phyloP scores from a whole-genome alignment of 129 eudicot species.

The Logfia minima region DNA sequence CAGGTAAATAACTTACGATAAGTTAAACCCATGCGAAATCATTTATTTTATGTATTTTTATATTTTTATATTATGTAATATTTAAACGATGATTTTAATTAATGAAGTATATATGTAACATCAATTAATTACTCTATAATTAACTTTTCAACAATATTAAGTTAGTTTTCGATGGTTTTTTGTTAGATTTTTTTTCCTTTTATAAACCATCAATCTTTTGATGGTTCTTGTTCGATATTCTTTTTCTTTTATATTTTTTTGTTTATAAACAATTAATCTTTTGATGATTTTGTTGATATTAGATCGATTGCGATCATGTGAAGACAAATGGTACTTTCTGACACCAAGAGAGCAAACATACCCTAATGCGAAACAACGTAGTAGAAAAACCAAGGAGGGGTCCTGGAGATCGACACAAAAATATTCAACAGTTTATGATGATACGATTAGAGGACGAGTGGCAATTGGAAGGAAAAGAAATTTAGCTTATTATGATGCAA shows the following conservation, averaged over 20 bases:
- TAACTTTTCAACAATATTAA: too few relatives aligned
- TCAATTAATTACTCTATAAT: too few relatives aligned
- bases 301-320: not conserved
- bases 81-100: too few relatives aligned
- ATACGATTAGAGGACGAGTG: not conserved
- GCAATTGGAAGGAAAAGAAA: constrained; percentile 1
- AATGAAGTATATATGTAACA: too few relatives aligned
- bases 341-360: constrained; percentile 5
- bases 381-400: not conserved
- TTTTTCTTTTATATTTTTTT: too few relatives aligned
- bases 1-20: not conserved
- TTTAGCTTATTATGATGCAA: not conserved
- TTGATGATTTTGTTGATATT: not conserved
- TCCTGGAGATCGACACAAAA: constrained; percentile 9
- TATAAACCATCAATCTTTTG: too few relatives aligned
- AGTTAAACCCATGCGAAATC: too few relatives aligned
- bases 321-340: constrained; percentile 22
- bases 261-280: not conserved
- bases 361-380: not conserved
- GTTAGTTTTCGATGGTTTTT: too few relatives aligned
- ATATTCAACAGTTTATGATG: not conserved
- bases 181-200: too few relatives aligned
- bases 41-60: too few relatives aligned
- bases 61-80: too few relatives aligned
- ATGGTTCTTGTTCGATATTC: too few relatives aligned